Base-by-base conservation (phyloP, 306 rosid species). In the Adenanthera pavonina region DNA sequence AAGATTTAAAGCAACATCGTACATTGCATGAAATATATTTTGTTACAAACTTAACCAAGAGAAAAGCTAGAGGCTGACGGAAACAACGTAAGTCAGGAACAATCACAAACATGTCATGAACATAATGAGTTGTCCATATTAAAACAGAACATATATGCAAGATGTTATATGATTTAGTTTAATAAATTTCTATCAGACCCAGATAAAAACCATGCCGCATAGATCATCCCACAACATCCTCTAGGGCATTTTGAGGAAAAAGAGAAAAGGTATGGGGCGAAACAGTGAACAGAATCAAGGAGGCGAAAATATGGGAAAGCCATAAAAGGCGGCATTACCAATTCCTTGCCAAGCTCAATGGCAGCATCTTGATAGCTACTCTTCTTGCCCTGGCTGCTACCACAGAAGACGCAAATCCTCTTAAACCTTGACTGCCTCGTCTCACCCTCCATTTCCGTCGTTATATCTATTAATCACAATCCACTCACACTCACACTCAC, bases 361-460 rank as follows among this genome's bases (percentile, higher is more conserved):
- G 99, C 99, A 82, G 98, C 96, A 74, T 92, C 97, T 66, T 92
- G 99, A 72, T 95, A 95, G 85, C 91, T 93, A 74, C 82, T 90
- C 85, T 95, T 95, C 87, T 92, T 95, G 76, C 99, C 99, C 69
- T 90, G 99, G 86, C 99, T 95, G 87, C 99, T 95, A 9, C 99
- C 99, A 89, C 99, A 95, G 79, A 95, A 95, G 11, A 95, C 98
- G 90, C 99, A 95, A 84, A 95, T 92, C 81, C 98, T 95, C 79
- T 87, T 84, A 83, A 95, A 95, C 94, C 83, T 95, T 40, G 99
- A 95, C 48, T 73, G 89, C 84, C 74, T 88, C 80, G 73, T 91
- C 84, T 91, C 98, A 88, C 83, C 82, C 72, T 79, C 86, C 49
- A 88, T 82, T 82, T 90, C 95, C 98, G 92, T 94, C 82, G 36